These are phyloP conservation scores for Fusarium cicatricum DNA, from an alignment of 2,329 filamentous ascomycete genomes.

Conservation along the genomic window DNA sequence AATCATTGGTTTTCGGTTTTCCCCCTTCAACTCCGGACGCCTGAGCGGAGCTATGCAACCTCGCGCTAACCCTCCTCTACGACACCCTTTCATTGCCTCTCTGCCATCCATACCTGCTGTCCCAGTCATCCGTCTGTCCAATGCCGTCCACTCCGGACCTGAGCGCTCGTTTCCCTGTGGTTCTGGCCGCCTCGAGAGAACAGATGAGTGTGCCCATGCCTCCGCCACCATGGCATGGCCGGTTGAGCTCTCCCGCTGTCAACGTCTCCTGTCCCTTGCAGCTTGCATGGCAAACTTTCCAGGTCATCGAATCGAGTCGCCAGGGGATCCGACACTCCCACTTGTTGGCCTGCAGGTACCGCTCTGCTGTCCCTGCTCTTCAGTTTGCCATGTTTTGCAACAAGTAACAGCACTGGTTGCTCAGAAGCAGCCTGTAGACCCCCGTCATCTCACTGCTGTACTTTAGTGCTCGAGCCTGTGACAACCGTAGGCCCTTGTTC, in stretches of 20 bases:
- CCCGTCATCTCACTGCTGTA: background rate
- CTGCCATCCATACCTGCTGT: slow-evolving; percentile 10
- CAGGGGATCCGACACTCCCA: slow-evolving; percentile 5
- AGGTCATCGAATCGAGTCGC: slow-evolving; percentile 14
- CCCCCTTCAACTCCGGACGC: slow-evolving; percentile 33
- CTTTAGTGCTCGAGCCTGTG: slow-evolving; percentile 1
- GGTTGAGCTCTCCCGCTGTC: slow-evolving; percentile 14
- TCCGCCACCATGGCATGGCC: slow-evolving; percentile 21
- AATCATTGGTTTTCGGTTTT: slow-evolving; percentile 24
- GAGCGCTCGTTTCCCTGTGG: background rate
- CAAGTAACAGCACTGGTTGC: slow-evolving; percentile 7
- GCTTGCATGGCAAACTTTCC: slow-evolving; percentile 34
- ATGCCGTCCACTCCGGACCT: slow-evolving; percentile 17
- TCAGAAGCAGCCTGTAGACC: slow-evolving; percentile 5
- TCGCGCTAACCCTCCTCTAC: slow-evolving; percentile 24
- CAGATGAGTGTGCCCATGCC: background rate
- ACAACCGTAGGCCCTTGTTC: slow-evolving; percentile 8
- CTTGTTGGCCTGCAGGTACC: slow-evolving; percentile 7
- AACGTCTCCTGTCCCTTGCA: slow-evolving; percentile 35
- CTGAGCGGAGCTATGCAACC: slow-evolving; percentile 36
- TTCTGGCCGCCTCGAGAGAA: slow-evolving; percentile 4
- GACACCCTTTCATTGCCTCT: slow-evolving; percentile 2
- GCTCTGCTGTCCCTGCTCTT: slow-evolving; percentile 17
- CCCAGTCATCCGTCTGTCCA: slow-evolving; percentile 12
- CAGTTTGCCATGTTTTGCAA: slow-evolving; percentile 1